Percentiles rank a stretch among this genome's conserved stretches.
These are phyloP conservation scores for Suillus cothurnatus DNA, from an alignment of 768 basidiomycete genomes.

Conservation along the genomic window DNA sequence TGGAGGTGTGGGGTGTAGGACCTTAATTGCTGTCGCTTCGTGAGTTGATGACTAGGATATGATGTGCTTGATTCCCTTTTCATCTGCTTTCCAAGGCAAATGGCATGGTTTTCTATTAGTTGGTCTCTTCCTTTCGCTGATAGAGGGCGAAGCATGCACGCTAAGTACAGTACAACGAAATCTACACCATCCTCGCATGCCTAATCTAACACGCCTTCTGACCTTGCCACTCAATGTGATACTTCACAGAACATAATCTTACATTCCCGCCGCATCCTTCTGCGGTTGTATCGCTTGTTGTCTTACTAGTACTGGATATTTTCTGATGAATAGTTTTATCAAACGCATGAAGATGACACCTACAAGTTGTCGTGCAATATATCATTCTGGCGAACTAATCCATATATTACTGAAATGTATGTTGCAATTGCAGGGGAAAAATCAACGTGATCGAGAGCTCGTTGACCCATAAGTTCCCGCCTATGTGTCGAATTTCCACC, in stretches of 20 bases:
- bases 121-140: neutral
- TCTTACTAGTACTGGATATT: neutral
- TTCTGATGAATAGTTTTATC: neutral
- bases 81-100: neutral
- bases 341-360: neutral
- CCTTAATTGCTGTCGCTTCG: slow-evolving; percentile 18
- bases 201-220: neutral
- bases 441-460: neutral
- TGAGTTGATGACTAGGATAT: neutral
- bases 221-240: neutral
- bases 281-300: neutral
- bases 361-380: neutral
- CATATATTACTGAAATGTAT: neutral
- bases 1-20: slow-evolving; percentile 90
- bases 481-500: neutral
- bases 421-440: neutral
- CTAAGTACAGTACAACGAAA: neutral
- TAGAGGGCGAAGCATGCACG: neutral
- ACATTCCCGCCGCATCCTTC: neutral
- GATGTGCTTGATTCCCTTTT: neutral
- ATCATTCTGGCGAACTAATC: neutral
- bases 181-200: neutral
- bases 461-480: neutral
- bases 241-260: neutral
- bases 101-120: neutral